Evolutionary conservation across 129 eudicot genomes (phyloP), one percentile per base, ranked within the genome.

Genomic region (Pittosporum tobira): DNA sequence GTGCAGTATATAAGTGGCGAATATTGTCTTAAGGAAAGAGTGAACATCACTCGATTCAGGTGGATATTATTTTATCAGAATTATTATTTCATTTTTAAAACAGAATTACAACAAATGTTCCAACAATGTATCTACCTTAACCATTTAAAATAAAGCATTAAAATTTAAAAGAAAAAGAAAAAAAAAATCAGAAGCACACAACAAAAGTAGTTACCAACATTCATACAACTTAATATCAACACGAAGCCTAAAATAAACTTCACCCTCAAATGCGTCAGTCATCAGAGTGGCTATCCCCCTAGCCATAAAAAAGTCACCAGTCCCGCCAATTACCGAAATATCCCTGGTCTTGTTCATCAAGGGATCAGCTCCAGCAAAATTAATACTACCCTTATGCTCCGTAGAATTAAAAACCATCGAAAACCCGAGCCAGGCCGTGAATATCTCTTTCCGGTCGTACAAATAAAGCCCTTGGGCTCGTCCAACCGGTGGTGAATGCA

Each of bases 241-340:
- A 0, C 84, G 79, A 46, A 85, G 86, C 70, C 95, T 60, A 50
- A 85, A 85, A 57, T 85, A 81, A 48, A 85, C 89, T 55, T 73
- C 86, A 6, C 95, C 95, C 61, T 85, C 89, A 64, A 73, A 78
- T 2, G 89, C 63, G 66, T 81, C 89, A 0, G 95, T 85, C 81
- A 52, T 66, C 70, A 81, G 22, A 24, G 95, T 85, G 27, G 89
- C 95, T 31, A 85, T 59, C 18, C 94, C 94, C 56, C 94, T 72
- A 26, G 77, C 61, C 94, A 85, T 85, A 72, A 85, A 85, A 62
- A 85, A 85, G 64, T 85, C 94, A 2, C 94, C 94, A 2, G 94
- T 85, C 22, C 94, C 94, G 1, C 94, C 94, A 62, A 85, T 73
- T 1, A 85, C 86, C 11, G 94, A 85, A 45, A 85, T 70, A 62